Evolutionary conservation across 345 rosid genomes (phyloP).

Genomic region (Aurinia saxatilis): DNA sequence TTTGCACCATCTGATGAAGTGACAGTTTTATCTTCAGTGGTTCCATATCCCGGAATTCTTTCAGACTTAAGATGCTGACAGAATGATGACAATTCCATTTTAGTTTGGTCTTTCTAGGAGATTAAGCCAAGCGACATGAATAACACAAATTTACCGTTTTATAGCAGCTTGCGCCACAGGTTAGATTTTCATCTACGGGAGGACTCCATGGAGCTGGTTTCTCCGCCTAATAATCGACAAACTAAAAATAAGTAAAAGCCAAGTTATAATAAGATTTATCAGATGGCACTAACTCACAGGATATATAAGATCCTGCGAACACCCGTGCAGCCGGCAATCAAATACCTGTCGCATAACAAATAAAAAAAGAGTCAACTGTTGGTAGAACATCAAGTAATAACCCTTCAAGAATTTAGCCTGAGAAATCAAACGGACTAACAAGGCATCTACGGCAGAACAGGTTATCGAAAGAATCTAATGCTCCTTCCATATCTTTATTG

Average conservation of each 20-base stretch:
- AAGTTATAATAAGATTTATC: background rate
- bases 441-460: constrained; percentile 96
- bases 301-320: constrained; percentile 96
- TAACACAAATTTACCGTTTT: constrained; percentile 42
- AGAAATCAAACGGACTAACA: constrained; percentile 40
- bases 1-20: constrained; percentile 52
- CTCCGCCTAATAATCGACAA: constrained; percentile 50
- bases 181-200: constrained; percentile 49
- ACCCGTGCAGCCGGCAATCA: constrained; percentile 97
- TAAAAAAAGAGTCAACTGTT: background rate
- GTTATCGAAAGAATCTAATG: constrained; percentile 97
- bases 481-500: constrained; percentile 94
- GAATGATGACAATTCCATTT: background rate
- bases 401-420: background rate
- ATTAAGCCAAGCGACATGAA: constrained; percentile 10
- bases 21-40: constrained; percentile 42
- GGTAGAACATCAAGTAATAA: background rate
- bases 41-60: constrained; percentile 34
- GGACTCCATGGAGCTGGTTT: constrained; percentile 67
- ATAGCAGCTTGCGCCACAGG: constrained; percentile 80
- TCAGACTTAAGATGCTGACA: constrained; percentile 60
- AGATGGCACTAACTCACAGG: constrained; percentile 57
- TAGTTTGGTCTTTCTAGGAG: background rate
- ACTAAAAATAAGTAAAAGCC: constrained; percentile 7
- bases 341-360: constrained; percentile 56